Base-by-base conservation (phyloP, 495 filamentous ascomycete species). In the Aspergillus biplanus region DNA sequence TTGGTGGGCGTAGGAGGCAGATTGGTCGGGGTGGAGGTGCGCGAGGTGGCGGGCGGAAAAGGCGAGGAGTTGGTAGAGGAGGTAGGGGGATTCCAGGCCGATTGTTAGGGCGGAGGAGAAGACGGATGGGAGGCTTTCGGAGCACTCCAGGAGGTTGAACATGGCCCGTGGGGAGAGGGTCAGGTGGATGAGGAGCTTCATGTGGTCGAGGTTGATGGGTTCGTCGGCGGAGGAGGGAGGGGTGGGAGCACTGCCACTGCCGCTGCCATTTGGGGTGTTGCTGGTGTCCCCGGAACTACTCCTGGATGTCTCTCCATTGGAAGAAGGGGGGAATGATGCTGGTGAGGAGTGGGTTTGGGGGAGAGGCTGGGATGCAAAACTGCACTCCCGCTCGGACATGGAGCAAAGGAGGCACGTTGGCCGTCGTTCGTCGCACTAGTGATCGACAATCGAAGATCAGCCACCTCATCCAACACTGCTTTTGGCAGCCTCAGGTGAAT, bases 21-120 rank as follows among this genome's bases (percentile, higher is more conserved):
- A 63, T 1, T 58, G 65, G 0, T 71, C 66, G 11, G 77, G 77
- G 7, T 65, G 68, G 12, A 72, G 34, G 13, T 71, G 62, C 52
- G 74, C 71, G 13, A 82, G 64, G 47, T 84, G 82, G 6, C 75
- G 64, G 5, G 78, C 73, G 16, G 78, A 72, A 46, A 81, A 69
- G n/a, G 79, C 77, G 18, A 83, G 72, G 3, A 79, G 11, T 59
- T 77, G 57, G 61, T 80, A 69, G 71, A 83, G 73, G 11, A 83
- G 70, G 56, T 71, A 82, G 11, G 78, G 75, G 16, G 54, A 64
- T 18, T 61, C 21, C 11, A 16, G 80, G 71, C 3, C 61, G 33
- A 3, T 6, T 15, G 0, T 39, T 52, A 1, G 58, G 46, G 13
- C 1, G 33, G 12, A 27, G 12, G 4, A 52, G 21, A 4, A 63